These are phyloP conservation scores for Neurospora sublineolata DNA, from an alignment of 495 filamentous ascomycete genomes.

Conservation along the genomic window DNA sequence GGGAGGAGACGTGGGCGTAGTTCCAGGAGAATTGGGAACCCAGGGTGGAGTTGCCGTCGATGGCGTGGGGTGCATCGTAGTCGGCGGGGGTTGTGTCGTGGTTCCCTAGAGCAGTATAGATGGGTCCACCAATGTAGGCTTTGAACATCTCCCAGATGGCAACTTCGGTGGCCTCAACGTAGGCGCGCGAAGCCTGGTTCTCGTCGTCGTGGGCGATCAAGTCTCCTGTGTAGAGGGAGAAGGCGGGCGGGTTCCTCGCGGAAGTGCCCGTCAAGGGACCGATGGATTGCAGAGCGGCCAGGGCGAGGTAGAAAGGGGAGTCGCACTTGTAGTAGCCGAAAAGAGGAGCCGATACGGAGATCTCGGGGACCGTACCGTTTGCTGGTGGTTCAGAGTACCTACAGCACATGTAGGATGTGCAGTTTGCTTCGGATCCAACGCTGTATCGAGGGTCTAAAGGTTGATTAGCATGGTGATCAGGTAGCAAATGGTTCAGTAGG, in stretches of 20 bases:
- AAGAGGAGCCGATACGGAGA: constrained; percentile 37
- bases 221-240: constrained; percentile 46
- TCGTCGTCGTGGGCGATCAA: constrained; percentile 43
- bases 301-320: constrained; percentile 46
- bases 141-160: constrained; percentile 44
- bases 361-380: constrained; percentile 9
- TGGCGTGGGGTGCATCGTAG: constrained; percentile 36
- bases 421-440: constrained; percentile 46
- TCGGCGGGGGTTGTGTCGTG: constrained; percentile 45
- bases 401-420: constrained; percentile 43
- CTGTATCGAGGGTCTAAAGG: constrained; percentile 43
- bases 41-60: constrained; percentile 35
- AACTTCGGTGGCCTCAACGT: constrained; percentile 39
- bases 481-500: background rate
- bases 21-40: constrained; percentile 47
- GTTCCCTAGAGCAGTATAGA: constrained; percentile 41
- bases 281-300: constrained; percentile 47
- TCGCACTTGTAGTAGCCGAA: constrained; percentile 48
- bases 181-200: constrained; percentile 34
- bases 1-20: constrained; percentile 38
- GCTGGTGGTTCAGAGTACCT: constrained; percentile 26
- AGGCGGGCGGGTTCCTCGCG: constrained; percentile 29
- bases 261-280: constrained; percentile 46
- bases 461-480: background rate
- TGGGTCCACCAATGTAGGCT: constrained; percentile 42